Base-by-base conservation (phyloP, 2,329 filamentous ascomycete genomes). In the Coniella lustricola region DNA sequence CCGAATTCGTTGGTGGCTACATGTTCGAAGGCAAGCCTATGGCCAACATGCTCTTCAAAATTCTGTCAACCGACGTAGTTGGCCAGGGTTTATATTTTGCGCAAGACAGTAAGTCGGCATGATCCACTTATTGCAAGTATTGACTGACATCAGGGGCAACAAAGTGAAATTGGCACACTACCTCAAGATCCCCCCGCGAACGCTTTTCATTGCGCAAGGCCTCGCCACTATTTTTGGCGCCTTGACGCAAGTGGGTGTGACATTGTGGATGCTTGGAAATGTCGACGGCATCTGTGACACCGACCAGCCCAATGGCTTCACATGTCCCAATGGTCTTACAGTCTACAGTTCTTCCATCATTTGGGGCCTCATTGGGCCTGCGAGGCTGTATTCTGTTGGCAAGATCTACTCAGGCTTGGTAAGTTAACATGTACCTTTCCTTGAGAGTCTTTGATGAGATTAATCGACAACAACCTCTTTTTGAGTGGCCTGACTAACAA, bases 341-440 rank as follows among this genome's bases (percentile, higher is more conserved):
- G 67, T 71, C 4, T 73, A 69, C 54, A 74, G 68, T 3, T 68
- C 70, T 1, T 71, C 68, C 1, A 63, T 75, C 13, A 68, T 76
- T 48, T 76, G 73, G 73, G 75, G 70, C 38, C 65, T 69, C n/a
- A 68, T 77, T 14, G 75, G 75, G 1, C 75, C 75, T 0, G 61
- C 63, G 1, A 65, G 73, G 13, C 63, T 76, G 2, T 76, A 73
- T 59, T 69, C 66, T 4, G 61, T 61, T 13, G 73, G 72, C 4
- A 62, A 64, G 42, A 72, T 75, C 36, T 76, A 76, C 56, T 68
- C 66, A 3, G 58, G 63, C 1, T 59, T 76, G 18, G 44, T 46
- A 33, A 32, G 44, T 14, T 10, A 8, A 13, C 5, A 4, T 25
- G 7, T 13, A 35, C 7, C 12, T 10, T 14, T n/a, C 7, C 38